Base-by-base conservation (phyloP, 2,329 filamentous ascomycete genomes). In the Capronia coronata region DNA sequence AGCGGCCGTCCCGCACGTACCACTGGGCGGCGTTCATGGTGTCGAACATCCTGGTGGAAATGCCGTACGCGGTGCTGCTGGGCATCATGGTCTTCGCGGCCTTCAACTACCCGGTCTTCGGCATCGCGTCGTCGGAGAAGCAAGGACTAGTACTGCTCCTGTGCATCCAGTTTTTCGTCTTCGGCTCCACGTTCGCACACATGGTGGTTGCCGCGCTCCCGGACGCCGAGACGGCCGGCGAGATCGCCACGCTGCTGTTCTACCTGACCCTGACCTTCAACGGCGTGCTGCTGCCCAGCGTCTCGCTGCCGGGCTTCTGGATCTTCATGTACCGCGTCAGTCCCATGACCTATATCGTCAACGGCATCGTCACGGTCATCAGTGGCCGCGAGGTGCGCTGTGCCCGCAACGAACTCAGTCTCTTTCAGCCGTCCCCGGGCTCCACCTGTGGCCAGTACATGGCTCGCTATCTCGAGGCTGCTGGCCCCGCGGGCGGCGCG, bases 271-370 rank as follows among this genome's bases (percentile, higher is more conserved):
- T 90, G 46, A 78, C 87, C 60, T 91, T 90, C 75, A 86, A 82
- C 62, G 67, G 68, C 74, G 83, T 93, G 43, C 76, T 94, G 54
- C 81, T 82, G 22, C 70, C 72, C 4, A 83, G 84, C 0, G 66
- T 69, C 2, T 66, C 69, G 56, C 69, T 88, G 4, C 76, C 77
- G 1, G 76, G 76, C 6, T 86, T 87, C 68, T 90, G 82, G 81
- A 69, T 84, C 59, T 88, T 88, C 73, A 86, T 90, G 83, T 91
- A 91, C 68, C 79, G 84, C 41, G 70, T 88, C 43, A 87, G 83
- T 0, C 88, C 88, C 0, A 85, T 94, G 59, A 89, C 85, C 0
- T 94, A 94, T 65, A 71, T 93, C 11, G 79, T 91, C 21, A 76
- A 76, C 6, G 85, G 82, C 13, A 80, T 94, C 0, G 77, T 82